Evolutionary conservation across 352 stramenopile species (phyloP).

Genomic region (Achlya hypogyna): DNA sequence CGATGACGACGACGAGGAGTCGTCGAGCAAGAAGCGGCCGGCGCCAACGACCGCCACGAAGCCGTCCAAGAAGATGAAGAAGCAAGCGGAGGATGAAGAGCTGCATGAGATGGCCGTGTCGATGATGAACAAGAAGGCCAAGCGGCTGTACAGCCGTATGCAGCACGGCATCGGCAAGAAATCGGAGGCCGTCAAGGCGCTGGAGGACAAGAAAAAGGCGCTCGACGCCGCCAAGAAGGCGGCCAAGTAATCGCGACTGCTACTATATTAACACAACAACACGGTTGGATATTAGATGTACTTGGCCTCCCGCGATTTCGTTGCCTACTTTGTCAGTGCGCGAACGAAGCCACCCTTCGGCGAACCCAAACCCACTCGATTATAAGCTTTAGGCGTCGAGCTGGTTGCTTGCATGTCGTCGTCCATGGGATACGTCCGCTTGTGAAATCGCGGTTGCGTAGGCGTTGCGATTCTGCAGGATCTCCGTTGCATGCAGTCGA

Average conservation of each 20-base stretch:
- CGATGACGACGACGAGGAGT: constrained; percentile 34
- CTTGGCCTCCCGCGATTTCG: no score
- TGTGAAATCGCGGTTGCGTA: constrained; percentile 52
- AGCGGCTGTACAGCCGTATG: constrained; percentile 87
- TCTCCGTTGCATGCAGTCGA: constrained; percentile 41
- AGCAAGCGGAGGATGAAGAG: constrained; percentile 65
- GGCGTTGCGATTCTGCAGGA: constrained; percentile 50
- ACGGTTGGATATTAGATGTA: neutral
- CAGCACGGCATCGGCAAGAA: constrained; percentile 86
- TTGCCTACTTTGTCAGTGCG: no score
- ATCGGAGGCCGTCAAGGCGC: constrained; percentile 73
- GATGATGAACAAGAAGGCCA: constrained; percentile 91
- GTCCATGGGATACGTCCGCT: neutral
- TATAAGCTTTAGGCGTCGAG: neutral
- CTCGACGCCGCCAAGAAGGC: constrained; percentile 53
- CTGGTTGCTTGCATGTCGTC: neutral
- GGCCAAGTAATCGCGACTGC: constrained; percentile 5
- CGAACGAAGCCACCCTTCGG: no score
- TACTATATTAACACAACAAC: neutral
- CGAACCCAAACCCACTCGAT: no score
- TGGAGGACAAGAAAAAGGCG: constrained; percentile 70
- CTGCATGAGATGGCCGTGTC: constrained; percentile 81
- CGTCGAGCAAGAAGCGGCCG: constrained; percentile 24
- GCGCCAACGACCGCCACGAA: constrained; percentile 24
- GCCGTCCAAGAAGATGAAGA: constrained; percentile 70